phyloP scores from a whole-genome alignment of 371 early-diverging fungal genomes.

The Mortierella sp. region DNA sequence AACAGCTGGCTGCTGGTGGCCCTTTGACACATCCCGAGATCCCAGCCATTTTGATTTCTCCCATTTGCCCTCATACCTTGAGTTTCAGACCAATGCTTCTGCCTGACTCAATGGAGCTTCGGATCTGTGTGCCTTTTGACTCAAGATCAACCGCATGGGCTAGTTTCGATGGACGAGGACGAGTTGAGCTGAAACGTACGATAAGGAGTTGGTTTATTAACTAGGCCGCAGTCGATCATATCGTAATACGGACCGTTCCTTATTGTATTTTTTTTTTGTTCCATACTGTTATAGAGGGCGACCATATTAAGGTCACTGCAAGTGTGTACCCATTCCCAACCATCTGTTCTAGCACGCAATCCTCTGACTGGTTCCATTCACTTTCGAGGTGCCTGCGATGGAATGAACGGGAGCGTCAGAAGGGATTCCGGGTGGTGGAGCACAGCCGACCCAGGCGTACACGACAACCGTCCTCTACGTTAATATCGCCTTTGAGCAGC shows the following conservation, averaged over 20 bases:
- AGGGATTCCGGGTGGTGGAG: slow-evolving; percentile 71
- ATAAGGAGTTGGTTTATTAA: too few relatives aligned
- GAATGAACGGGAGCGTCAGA: slow-evolving; percentile 86
- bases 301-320: slow-evolving; percentile 86
- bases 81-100: slow-evolving; percentile 94
- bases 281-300: slow-evolving; percentile 72
- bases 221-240: too few relatives aligned
- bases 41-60: slow-evolving; percentile 90
- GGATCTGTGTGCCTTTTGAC: slow-evolving; percentile 78
- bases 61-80: slow-evolving; percentile 95
- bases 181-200: slow-evolving; percentile 81
- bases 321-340: slow-evolving; percentile 91
- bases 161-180: slow-evolving; percentile 89
- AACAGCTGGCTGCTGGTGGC: slow-evolving; percentile 88
- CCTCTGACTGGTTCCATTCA: slow-evolving; percentile 87
- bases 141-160: slow-evolving; percentile 81
- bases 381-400: slow-evolving; percentile 82
- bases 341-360: slow-evolving; percentile 81
- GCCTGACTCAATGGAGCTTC: slow-evolving; percentile 87
- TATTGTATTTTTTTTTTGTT: neutral
- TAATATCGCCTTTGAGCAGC: slow-evolving; percentile 5
- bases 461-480: slow-evolving; percentile 33
- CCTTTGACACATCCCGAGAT: slow-evolving; percentile 95
- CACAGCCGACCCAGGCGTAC: slow-evolving; percentile 26
- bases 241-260: too few relatives aligned